These are phyloP conservation scores for Candida argentea DNA, from an alignment of 805 yeast species.

Conservation along the genomic window DNA sequence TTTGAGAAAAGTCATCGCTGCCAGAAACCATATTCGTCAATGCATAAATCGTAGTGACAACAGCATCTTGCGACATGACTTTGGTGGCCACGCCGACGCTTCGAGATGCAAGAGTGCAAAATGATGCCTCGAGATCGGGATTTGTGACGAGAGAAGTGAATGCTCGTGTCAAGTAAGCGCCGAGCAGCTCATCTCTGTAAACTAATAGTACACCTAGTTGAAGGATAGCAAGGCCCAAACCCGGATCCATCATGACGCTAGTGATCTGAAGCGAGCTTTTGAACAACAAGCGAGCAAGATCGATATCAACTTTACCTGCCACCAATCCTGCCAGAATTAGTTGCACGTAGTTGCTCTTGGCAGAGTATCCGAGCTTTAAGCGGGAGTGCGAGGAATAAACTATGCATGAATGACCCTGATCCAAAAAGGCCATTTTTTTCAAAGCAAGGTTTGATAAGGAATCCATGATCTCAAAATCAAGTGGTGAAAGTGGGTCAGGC, in stretches of 20 bases:
- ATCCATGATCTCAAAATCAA: slow-evolving; percentile 17
- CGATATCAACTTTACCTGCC: slow-evolving; percentile 35
- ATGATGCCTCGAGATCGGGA: slow-evolving; percentile 34
- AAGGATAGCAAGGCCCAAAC: slow-evolving; percentile 41
- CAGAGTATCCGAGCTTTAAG: slow-evolving; percentile 38
- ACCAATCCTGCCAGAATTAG: slow-evolving; percentile 49
- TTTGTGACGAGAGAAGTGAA: slow-evolving; percentile 47
- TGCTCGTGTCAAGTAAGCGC: slow-evolving; percentile 31
- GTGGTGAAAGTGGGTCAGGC: slow-evolving; percentile 11
- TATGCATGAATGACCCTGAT: slow-evolving; percentile 47
- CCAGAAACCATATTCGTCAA: slow-evolving; percentile 63
- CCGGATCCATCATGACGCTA: slow-evolving; percentile 42
- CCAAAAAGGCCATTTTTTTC: slow-evolving; percentile 37
- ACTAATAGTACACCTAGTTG: slow-evolving; percentile 49
- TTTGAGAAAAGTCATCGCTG: slow-evolving; percentile 31
- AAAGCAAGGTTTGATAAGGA: slow-evolving; percentile 23
- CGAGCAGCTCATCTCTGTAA: slow-evolving; percentile 27
- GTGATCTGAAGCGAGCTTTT: slow-evolving; percentile 42
- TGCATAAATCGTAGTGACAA: slow-evolving; percentile 76
- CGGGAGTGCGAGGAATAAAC: slow-evolving; percentile 41
- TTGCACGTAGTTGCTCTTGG: slow-evolving; percentile 50
- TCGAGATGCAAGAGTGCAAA: slow-evolving; percentile 44
- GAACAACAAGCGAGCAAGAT: slow-evolving; percentile 35
- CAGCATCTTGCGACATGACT: slow-evolving; percentile 67
- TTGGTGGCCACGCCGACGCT: slow-evolving; percentile 58